These are phyloP conservation scores for Paraconiothyrium brasiliense DNA, from an alignment of 2,329 filamentous ascomycete genomes.

Conservation along the genomic window DNA sequence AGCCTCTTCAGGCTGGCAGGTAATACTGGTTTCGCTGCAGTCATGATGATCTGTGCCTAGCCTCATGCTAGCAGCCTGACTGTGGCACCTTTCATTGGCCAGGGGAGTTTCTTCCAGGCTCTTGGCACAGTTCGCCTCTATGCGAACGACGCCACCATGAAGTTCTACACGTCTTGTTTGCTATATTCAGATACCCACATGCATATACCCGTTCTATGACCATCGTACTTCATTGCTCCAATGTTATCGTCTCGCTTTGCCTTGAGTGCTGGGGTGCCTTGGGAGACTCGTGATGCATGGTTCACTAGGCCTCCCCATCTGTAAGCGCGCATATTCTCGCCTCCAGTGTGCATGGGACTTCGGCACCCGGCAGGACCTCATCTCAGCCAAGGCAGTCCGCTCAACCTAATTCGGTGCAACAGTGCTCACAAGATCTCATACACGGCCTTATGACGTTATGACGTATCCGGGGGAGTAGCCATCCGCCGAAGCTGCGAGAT, in stretches of 20 bases:
- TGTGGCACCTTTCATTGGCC: constrained; percentile 13
- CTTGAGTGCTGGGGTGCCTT: constrained; percentile 7
- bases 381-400: constrained; percentile 36
- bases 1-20: constrained; percentile 15
- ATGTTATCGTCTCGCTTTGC: background rate
- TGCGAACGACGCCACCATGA: background rate
- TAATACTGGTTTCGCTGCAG: constrained; percentile 20
- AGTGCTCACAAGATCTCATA: constrained; percentile 21
- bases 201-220: background rate
- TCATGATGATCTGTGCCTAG: constrained; percentile 35
- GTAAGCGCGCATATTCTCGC: constrained; percentile 21
- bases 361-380: constrained; percentile 17
- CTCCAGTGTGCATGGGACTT: constrained; percentile 13
- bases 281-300: constrained; percentile 14
- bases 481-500: constrained; percentile 16
- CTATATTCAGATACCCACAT: constrained; percentile 9
- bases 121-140: constrained; percentile 18
- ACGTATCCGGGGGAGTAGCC: constrained; percentile 31
- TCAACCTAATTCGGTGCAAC: constrained; percentile 29
- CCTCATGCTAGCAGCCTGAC: constrained; percentile 7
- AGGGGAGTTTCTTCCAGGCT: background rate
- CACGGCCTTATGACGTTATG: constrained; percentile 43
- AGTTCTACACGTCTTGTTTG: constrained; percentile 5
- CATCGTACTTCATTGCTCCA: background rate
- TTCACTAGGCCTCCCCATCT: constrained; percentile 24